Conservation (phyloP, 2,329 filamentous ascomycete species). For the Trichoderma sp. region DNA sequence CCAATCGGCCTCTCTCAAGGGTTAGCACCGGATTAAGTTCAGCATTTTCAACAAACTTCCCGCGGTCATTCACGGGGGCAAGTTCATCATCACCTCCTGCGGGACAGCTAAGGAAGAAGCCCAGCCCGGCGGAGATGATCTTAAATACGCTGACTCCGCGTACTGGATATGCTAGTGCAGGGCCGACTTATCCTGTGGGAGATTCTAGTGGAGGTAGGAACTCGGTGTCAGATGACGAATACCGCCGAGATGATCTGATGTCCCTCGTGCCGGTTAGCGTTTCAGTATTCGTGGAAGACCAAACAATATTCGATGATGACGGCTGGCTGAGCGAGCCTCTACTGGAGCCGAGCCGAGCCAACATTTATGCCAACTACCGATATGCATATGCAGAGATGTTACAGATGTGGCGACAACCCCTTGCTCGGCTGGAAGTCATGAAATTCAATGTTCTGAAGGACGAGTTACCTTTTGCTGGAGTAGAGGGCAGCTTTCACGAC, state of each 20-base stretch:
- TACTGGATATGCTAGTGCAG: constrained; percentile 51
- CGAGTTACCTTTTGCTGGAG: constrained; percentile 36
- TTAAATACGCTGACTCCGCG: constrained; percentile 55
- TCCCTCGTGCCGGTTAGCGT: constrained; percentile 54
- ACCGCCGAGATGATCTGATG: constrained; percentile 47
- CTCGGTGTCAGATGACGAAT: constrained; percentile 57
- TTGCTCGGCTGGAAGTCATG: constrained; percentile 65
- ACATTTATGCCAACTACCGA: constrained; percentile 60
- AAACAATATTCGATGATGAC: constrained; percentile 68
- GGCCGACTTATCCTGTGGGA: constrained; percentile 46
- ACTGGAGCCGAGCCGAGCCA: constrained; percentile 52
- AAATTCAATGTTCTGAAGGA: constrained; percentile 67
- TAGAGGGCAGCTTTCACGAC: constrained; percentile 39
- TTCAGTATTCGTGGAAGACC: constrained; percentile 59
- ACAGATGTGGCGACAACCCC: constrained; percentile 64
- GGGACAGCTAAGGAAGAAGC: constrained; percentile 50
- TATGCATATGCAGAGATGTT: constrained; percentile 69
- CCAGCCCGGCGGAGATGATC: constrained; percentile 63
- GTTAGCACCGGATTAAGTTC: constrained; percentile 58
- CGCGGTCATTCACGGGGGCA: constrained; percentile 45
- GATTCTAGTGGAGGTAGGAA: constrained; percentile 51
- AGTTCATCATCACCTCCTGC: constrained; percentile 48
- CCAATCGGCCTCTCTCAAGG: constrained; percentile 53
- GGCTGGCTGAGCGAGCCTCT: constrained; percentile 63
- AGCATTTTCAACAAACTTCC: constrained; percentile 57